Base-by-base conservation (phyloP, 192 early-diverging fungal genomes). In the Coemansia sp. region DNA sequence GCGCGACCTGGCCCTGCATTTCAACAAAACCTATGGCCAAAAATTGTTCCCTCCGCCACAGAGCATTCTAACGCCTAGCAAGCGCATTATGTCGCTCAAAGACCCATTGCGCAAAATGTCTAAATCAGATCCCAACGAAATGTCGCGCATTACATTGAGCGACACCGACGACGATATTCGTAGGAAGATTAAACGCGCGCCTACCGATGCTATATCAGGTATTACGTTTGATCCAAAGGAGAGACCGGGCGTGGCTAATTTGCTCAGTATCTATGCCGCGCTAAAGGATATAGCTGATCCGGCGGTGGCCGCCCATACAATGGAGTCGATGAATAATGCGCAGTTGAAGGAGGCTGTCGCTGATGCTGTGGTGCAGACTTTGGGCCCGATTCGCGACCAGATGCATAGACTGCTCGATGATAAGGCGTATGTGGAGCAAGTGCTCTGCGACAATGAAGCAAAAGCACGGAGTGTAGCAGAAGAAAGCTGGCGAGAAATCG, bases 101-200 rank as follows among this genome's bases (percentile, higher is more conserved):
- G 86, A 92, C 46, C 95, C 95, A 2, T 69, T 69, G 13, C 67
- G 74, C 46, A 96, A 96, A 73, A 98, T 96, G 96, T 95, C 94
- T 11, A 97, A 98, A 76, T 93, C 91, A 0, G 92, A 95, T 52
- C 78, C 87, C 5, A 87, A 83, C 8, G 90, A 91, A 29, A 67
- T 82, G 27, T 85, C 92, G 2, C 89, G 95, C 0, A 95, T 97
- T 67, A 89, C 91, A 66, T 70, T 97, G 3, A 71, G 75, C 31
- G 96, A 98, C 73, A 64, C 89, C 0, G 90, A 93, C 11, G 75
- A 86, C 10, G 38, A 76, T 13, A 94, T 96, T 61, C 27, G 72
- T 3, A 46, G 58, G 38, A 96, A 95, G 61, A 91, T 96, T 65
- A 86, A 82, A 18, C 82, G 87, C 29, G 89, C 94, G 7, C 86